A percentile compares a stretch with the other conserved stretches of the same genome.
phyloP scores from a whole-genome alignment of 805 yeast genomes.

The Lipomyces kockii region DNA sequence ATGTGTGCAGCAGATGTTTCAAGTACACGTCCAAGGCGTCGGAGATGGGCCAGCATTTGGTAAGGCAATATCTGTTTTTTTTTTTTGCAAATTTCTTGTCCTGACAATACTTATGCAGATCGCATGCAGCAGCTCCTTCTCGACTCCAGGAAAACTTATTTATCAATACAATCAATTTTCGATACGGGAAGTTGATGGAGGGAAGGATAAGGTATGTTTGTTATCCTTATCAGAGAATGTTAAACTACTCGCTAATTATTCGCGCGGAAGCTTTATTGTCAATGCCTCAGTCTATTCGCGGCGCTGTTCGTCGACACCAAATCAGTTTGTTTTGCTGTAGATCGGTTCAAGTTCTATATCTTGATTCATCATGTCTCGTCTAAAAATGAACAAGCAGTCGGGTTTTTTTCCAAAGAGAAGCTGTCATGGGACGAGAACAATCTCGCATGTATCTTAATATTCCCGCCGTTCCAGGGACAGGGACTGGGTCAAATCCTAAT shows the following conservation, averaged over 20 bases:
- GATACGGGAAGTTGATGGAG: conserved; percentile 72
- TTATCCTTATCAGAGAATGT: too few species aligned
- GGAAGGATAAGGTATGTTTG: conserved; percentile 50
- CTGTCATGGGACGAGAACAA: conserved; percentile 78
- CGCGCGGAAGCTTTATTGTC: conserved; percentile 62
- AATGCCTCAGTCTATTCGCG: conserved; percentile 80
- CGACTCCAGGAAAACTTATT: conserved; percentile 68
- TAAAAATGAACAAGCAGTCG: conserved; percentile 62
- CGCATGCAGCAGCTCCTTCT: conserved; percentile 39
- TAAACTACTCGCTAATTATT: neutral
- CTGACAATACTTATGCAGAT: conserved; percentile 48
- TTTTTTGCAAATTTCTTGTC: neutral
- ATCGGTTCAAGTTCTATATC: conserved; percentile 78
- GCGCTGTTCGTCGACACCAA: conserved; percentile 88
- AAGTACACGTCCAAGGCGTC: conserved; percentile 63
- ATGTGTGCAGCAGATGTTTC: conserved; percentile 83
- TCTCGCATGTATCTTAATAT: conserved; percentile 85
- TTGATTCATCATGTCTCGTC: conserved; percentile 40
- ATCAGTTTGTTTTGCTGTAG: conserved; percentile 80
- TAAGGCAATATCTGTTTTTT: conserved; percentile 8
- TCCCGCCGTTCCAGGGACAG: conserved; percentile 88
- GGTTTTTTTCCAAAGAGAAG: conserved; percentile 88
- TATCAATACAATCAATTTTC: conserved; percentile 62
- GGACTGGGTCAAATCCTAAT: conserved; percentile 79
- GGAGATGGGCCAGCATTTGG: conserved; percentile 57